Evolutionary conservation across 306 rosid genomes (phyloP), one percentile per base, ranked within the genome.

Genomic region (Biancaea sappan): DNA sequence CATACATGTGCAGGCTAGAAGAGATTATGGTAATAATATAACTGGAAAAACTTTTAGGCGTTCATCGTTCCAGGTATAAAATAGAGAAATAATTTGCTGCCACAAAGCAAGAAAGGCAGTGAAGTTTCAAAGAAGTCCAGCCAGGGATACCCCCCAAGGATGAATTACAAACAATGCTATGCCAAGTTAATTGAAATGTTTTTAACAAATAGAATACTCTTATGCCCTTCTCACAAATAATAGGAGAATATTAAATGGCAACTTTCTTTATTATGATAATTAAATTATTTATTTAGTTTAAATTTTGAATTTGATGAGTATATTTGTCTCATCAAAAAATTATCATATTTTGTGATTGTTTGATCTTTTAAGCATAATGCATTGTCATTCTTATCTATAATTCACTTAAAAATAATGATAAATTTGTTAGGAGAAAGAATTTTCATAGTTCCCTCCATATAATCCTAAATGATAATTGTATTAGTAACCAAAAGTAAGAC

Each of bases 111-210:
- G 72, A 73, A 76, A 67, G 66, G 28, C 69, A 34, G 32, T 18
- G 21, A 64, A 79, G 70, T 51, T 78, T 73, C 66, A 71, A 79
- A 48, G 69, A 78, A 80, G 72, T 80, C 41, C 59, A 74, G 64
- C 40, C 41, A 13, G 70, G 46, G 22, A 80, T 81, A 29, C 81
- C 85, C 82, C 88, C 76, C 46, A 76, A 51, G 70, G 76, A 81
- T 16, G 10, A 41, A 41, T 41, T 14, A 34, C 43, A 57, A 50
- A 54, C 44, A 53, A 72, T 72, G 60, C 60, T 24, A n/a, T 31
- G 15, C 60, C 32, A 41, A 41, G 13, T 41, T 41, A 11, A 41
- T 16, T 41, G 3, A 41, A 41, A 41, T 41, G 47, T 12, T 2
- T 41, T 11, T 41, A 41, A 12, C 10, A 16, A 41, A 41, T 11